Evolutionary conservation across 495 filamentous ascomycete species (phyloP).

Genomic region (Daldinia decipiens): DNA sequence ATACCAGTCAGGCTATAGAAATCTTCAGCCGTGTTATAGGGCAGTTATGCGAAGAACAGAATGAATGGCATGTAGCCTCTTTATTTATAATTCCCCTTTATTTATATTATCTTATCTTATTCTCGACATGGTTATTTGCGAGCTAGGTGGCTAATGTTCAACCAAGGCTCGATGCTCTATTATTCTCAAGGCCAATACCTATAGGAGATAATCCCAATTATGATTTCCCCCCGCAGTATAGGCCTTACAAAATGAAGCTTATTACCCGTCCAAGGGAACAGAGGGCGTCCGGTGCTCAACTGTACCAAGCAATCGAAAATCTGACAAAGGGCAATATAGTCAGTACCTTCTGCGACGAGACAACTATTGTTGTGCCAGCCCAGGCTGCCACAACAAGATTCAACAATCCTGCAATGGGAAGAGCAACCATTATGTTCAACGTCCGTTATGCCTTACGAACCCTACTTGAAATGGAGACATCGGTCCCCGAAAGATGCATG

Average conservation of each 20-base stretch:
- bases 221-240: neutral
- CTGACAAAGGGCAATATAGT: neutral
- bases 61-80: slow-evolving; percentile 8
- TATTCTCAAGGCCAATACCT: neutral
- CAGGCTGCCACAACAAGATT: slow-evolving; percentile 3
- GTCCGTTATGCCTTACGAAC: neutral
- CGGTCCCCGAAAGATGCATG: slow-evolving; percentile 9
- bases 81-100: neutral
- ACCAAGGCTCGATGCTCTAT: slow-evolving; percentile 17
- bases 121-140: neutral
- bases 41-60: slow-evolving; percentile 6
- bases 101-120: neutral
- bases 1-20: slow-evolving; percentile 5
- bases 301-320: neutral
- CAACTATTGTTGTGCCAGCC: neutral
- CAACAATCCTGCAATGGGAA: neutral
- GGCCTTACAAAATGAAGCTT: neutral
- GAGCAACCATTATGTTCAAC: neutral
- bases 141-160: slow-evolving; percentile 9
- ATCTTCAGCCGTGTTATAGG: slow-evolving; percentile 3
- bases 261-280: neutral
- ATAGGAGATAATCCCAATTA: neutral
- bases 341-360: slow-evolving; percentile 4
- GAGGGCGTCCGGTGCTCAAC: neutral
- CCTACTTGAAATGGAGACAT: neutral